Evolutionary conservation across 2,329 filamentous ascomycete species (phyloP).

Genomic region (Ascochyta fabae): DNA sequence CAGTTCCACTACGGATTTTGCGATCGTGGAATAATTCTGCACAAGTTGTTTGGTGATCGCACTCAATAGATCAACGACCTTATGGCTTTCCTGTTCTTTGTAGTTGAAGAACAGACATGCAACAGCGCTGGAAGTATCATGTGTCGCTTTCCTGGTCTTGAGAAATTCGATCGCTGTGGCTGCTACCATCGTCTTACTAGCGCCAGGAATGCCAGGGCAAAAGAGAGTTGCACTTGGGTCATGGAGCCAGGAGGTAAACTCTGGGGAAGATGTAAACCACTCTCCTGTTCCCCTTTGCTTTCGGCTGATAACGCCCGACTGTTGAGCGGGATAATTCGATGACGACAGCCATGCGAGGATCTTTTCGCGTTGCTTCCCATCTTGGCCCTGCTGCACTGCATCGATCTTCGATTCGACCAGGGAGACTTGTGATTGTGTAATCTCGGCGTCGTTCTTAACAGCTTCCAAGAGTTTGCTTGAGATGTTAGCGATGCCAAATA

Average conservation of each 20-base stretch:
- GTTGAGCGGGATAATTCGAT: constrained; percentile 16
- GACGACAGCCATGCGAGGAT: constrained; percentile 18
- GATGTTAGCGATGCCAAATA: not conserved
- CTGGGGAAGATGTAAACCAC: constrained; percentile 29
- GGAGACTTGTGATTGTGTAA: not conserved
- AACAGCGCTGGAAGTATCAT: constrained; percentile 14
- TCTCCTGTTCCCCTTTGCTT: constrained; percentile 19
- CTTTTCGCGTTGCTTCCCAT: not conserved
- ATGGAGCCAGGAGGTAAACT: constrained; percentile 21
- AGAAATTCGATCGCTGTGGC: constrained; percentile 30
- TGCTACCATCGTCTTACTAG: constrained; percentile 39
- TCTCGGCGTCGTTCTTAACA: not conserved
- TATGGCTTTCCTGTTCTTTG: constrained; percentile 33
- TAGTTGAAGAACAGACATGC: constrained; percentile 50
- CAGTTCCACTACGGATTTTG: constrained; percentile 25
- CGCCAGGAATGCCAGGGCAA: constrained; percentile 35
- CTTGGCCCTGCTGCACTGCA: not conserved
- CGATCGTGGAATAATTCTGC: constrained; percentile 21
- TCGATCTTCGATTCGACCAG: not conserved
- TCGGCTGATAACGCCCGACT: constrained; percentile 12
- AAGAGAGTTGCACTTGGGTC: constrained; percentile 22
- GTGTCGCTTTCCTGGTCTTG: not conserved
- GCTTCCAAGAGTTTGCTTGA: constrained; percentile 20
- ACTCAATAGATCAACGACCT: constrained; percentile 26
- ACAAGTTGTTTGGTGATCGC: constrained; percentile 47